Percentiles rank a stretch among this genome's conserved stretches.
Evolutionary conservation across 129 eudicot species (phyloP).

Genomic region (Logfia minima): DNA sequence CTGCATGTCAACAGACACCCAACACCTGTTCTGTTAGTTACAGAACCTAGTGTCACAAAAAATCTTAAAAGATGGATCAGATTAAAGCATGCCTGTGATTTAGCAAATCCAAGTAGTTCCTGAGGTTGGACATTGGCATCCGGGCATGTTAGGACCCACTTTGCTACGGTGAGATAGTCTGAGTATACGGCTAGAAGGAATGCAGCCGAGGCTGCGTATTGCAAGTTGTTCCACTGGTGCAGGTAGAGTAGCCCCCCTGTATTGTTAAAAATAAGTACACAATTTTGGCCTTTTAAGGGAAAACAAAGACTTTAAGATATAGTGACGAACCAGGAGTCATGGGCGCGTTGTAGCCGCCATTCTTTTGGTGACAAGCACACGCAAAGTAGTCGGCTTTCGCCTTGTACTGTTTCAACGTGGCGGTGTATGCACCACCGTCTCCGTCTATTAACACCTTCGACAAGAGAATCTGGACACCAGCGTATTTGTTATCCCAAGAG

Average conservation of each 20-base stretch:
- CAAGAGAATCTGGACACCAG: constrained; percentile 68
- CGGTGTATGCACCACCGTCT: constrained; percentile 56
- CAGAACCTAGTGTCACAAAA: constrained; percentile 9
- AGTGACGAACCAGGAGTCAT: constrained; percentile 78
- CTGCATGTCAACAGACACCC: constrained; percentile 35
- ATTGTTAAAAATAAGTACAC: constrained; percentile 6
- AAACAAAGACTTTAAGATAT: constrained; percentile 6
- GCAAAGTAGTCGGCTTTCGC: constrained; percentile 88
- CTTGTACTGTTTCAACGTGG: constrained; percentile 61
- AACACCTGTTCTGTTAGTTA: neutral
- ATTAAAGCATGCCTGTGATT: constrained; percentile 65
- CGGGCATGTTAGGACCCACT: constrained; percentile 55
- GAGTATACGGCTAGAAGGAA: constrained; percentile 84
- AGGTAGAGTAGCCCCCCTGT: constrained; percentile 77
- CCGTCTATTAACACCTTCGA: constrained; percentile 87
- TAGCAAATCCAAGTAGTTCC: constrained; percentile 69
- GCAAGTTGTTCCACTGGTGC: constrained; percentile 90
- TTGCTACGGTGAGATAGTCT: constrained; percentile 62
- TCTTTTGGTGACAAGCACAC: constrained; percentile 85
- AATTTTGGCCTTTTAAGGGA: constrained; percentile 18
- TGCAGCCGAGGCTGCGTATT: constrained; percentile 78
- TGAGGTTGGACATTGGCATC: constrained; percentile 62
- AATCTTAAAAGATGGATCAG: neutral
- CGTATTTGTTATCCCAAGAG: constrained; percentile 76
- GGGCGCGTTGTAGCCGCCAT: constrained; percentile 73